Evolutionary conservation across 306 rosid genomes (phyloP).

Genomic region (Bauhinia variegata): DNA sequence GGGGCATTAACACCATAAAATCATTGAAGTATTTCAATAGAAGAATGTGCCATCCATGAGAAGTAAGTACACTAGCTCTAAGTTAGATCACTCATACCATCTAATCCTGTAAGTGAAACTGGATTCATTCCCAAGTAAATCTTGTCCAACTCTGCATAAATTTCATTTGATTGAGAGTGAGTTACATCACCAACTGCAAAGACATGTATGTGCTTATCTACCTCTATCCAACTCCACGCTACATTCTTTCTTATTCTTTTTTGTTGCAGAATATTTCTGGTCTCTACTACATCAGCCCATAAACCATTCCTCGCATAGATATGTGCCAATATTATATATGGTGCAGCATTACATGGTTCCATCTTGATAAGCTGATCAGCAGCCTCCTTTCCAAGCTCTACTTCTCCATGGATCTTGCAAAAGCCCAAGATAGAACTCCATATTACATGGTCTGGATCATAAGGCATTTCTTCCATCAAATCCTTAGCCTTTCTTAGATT

Average conservation of each 20-base stretch:
- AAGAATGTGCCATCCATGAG: no score
- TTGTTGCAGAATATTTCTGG: conserved; percentile 54
- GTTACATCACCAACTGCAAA: conserved; percentile 51
- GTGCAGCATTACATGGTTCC: conserved; percentile 57
- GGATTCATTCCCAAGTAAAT: conserved; percentile 30
- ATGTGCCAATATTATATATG: conserved; percentile 60
- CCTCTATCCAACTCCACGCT: conserved; percentile 62
- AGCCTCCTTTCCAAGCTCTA: conserved; percentile 63
- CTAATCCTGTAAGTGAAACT: conserved; percentile 2
- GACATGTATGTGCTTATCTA: conserved; percentile 43
- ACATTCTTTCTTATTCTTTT: conserved; percentile 41
- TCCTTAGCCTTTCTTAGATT: conserved; percentile 57
- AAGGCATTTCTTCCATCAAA: conserved; percentile 66
- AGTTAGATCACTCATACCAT: no score
- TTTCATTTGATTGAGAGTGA: conserved; percentile 39
- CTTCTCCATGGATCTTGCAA: conserved; percentile 60
- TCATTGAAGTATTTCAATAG: no score
- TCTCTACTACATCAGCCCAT: conserved; percentile 55
- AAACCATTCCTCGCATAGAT: conserved; percentile 62
- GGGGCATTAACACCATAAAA: no score
- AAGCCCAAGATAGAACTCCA: conserved; percentile 63
- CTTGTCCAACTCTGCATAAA: conserved; percentile 23
- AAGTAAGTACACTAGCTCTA: conserved; percentile 8
- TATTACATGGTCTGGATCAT: conserved; percentile 56
- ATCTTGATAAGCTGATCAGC: conserved; percentile 55